These are phyloP conservation scores for Crithidia expoeki DNA, from an alignment of 208 protist species.

Conservation along the genomic window DNA sequence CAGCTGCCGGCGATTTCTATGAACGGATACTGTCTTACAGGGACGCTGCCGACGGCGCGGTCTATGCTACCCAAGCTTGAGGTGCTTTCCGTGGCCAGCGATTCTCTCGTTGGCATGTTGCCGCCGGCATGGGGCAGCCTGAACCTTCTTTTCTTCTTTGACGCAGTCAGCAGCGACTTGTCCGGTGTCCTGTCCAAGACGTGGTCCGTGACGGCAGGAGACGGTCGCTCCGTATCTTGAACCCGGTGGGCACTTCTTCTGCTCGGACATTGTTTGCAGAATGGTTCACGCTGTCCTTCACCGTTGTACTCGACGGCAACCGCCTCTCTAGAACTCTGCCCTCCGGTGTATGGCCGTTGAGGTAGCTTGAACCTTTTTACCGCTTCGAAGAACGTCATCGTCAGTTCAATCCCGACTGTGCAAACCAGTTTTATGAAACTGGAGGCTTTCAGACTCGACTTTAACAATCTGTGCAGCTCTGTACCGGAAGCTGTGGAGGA, in stretches of 20 bases:
- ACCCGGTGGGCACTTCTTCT: too few relatives aligned
- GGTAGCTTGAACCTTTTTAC: background rate
- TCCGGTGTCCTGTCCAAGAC: background rate
- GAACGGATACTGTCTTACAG: background rate
- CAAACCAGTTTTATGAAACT: background rate
- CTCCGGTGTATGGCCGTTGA: background rate
- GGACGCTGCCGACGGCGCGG: conserved; percentile 2
- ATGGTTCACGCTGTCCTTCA: too few relatives aligned
- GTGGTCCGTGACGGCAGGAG: conserved; percentile 3
- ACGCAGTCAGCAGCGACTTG: background rate
- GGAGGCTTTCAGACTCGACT: background rate
- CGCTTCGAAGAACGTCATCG: background rate
- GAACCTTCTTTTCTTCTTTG: background rate
- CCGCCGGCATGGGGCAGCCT: conserved; percentile 1
- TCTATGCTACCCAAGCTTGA: background rate
- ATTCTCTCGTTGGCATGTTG: conserved; percentile 9
- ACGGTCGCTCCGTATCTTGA: too few relatives aligned
- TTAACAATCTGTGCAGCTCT: background rate
- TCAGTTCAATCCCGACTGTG: background rate
- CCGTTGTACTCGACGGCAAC: too few relatives aligned
- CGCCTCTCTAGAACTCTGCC: background rate
- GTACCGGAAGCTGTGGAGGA: background rate
- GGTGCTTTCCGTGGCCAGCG: background rate
- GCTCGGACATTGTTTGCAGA: too few relatives aligned
- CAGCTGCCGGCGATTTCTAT: background rate